A percentile compares a stretch with the other conserved stretches of the same genome.
phyloP scores from a whole-genome alignment of 805 yeast species.

The Teunomyces barrocoloradensis region DNA sequence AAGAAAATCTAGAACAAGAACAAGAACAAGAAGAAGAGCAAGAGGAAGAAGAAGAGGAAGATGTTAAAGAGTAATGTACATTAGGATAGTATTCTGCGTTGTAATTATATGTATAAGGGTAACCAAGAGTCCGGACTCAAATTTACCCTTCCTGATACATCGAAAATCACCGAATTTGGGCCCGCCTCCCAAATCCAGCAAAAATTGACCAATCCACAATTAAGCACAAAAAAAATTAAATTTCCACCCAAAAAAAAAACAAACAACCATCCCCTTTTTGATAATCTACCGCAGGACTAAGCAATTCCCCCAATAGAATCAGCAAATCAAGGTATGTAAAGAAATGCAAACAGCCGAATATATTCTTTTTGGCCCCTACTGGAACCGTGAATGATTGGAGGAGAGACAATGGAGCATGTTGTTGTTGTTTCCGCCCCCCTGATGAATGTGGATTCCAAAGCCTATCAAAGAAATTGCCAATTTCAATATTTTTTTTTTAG shows the following conservation, averaged over 20 bases:
- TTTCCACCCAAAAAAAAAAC: conserved; percentile 2
- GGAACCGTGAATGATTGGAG: too few species aligned
- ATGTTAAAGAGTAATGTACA: conserved; percentile 1
- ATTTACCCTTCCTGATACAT: conserved; percentile 9
- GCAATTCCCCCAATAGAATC: not conserved
- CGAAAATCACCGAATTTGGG: conserved; percentile 10
- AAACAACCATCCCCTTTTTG: conserved; percentile 6
- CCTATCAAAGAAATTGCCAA: conserved; percentile 5
- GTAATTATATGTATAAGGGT: not conserved
- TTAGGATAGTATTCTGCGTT: too few species aligned
- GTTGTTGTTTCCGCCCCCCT: not conserved
- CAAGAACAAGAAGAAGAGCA: conserved; percentile 8
- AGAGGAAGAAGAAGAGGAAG: conserved; percentile 7
- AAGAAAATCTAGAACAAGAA: conserved; percentile 8
- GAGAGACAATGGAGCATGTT: too few species aligned
- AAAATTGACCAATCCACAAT: conserved; percentile 4
- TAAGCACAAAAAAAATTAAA: conserved; percentile 3
- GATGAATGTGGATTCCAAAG: not conserved
- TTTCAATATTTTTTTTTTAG: conserved; percentile 3
- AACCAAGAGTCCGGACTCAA: conserved; percentile 1
- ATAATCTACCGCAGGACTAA: not conserved
- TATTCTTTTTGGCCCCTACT: not conserved
- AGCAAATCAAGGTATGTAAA: conserved; percentile 1
- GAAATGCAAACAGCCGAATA: not conserved
- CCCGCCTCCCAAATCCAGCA: conserved; percentile 6